These are phyloP conservation scores for Coniella vitis DNA, from an alignment of 2,329 filamentous ascomycete species.

Conservation along the genomic window DNA sequence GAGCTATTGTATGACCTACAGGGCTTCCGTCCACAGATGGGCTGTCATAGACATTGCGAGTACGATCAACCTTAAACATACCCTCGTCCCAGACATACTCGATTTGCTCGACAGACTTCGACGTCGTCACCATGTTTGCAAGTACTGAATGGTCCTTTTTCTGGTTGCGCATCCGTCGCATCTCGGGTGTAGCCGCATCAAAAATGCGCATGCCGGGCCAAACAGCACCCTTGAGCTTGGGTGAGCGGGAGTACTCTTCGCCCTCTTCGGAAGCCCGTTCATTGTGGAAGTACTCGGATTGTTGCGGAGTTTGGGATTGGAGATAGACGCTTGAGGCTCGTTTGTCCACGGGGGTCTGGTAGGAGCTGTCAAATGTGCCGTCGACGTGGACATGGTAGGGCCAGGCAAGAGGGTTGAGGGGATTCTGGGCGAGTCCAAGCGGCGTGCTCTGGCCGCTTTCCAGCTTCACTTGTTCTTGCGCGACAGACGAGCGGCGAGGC, in stretches of 20 bases:
- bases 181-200: constrained; percentile 67
- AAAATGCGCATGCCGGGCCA: constrained; percentile 79
- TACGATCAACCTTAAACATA: constrained; percentile 39
- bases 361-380: not conserved
- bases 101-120: constrained; percentile 53
- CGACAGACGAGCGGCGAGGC: not conserved
- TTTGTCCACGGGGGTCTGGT: constrained; percentile 1
- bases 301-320: constrained; percentile 6
- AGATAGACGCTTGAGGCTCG: constrained; percentile 1
- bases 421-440: not conserved
- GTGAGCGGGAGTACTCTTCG: constrained; percentile 24
- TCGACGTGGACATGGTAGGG: constrained; percentile 2
- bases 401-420: constrained; percentile 7
- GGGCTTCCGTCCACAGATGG: constrained; percentile 46
- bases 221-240: constrained; percentile 61
- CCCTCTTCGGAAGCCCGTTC: constrained; percentile 20
- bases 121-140: constrained; percentile 57
- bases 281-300: not conserved
- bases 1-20: constrained; percentile 29
- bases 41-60: constrained; percentile 53
- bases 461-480: constrained; percentile 2
- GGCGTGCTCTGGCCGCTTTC: not conserved
- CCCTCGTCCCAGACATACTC: constrained; percentile 57
- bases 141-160: constrained; percentile 69
- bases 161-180: constrained; percentile 70